phyloP scores from a whole-genome alignment of 768 basidiomycete genomes.

The Rhodotorula taiwanensis region DNA sequence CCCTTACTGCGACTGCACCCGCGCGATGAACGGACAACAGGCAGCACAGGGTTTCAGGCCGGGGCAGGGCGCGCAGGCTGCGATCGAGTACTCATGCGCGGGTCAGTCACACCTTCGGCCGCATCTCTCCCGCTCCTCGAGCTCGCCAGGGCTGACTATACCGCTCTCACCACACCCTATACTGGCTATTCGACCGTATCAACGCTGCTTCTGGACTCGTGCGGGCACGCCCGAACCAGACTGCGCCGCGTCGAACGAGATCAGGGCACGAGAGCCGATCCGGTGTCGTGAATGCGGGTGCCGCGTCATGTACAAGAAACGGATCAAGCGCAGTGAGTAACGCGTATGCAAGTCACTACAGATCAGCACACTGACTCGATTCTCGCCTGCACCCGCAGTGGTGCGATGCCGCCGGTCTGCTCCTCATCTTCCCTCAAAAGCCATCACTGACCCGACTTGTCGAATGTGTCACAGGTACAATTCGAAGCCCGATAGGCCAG shows the following conservation, averaged over 20 bases:
- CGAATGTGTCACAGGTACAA: slow-evolving; percentile 41
- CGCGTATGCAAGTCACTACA: too few species aligned
- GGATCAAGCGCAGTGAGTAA: slow-evolving; percentile 79
- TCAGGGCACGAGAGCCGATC: slow-evolving; percentile 83
- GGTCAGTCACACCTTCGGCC: background rate
- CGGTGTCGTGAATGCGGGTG: slow-evolving; percentile 95
- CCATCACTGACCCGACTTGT: slow-evolving; percentile 2
- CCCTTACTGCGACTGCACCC: background rate
- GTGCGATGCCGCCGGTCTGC: slow-evolving; percentile 1
- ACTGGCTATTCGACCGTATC: background rate
- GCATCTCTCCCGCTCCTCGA: slow-evolving; percentile 43
- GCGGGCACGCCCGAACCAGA: slow-evolving; percentile 46
- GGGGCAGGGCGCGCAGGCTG: slow-evolving; percentile 49
- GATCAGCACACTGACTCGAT: background rate
- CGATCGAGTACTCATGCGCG: slow-evolving; percentile 22
- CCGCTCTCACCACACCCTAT: too few species aligned
- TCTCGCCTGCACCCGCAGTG: slow-evolving; percentile 7
- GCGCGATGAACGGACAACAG: background rate
- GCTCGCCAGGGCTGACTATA: too few species aligned
- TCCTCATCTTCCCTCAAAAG: background rate
- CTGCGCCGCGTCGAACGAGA: slow-evolving; percentile 86
- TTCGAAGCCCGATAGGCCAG: slow-evolving; percentile 61
- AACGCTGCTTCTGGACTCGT: background rate
- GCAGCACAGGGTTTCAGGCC: slow-evolving; percentile 14
- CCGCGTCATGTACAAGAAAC: slow-evolving; percentile 97